Conservation (phyloP, 208 protist species). For the Crithidia acanthocephali region DNA sequence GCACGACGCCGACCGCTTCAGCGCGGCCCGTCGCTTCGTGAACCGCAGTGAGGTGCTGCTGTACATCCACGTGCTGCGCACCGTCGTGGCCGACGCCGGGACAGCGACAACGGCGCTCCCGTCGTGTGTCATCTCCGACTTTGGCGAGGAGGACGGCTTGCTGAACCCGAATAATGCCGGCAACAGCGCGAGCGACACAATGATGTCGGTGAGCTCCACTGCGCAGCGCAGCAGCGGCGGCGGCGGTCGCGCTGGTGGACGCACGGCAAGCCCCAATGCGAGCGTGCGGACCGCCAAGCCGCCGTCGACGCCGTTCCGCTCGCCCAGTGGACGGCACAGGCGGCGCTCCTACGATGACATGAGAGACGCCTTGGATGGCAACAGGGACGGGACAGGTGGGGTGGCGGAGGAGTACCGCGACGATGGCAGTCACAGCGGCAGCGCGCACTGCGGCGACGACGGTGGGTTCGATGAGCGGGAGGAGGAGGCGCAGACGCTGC, state of each 20-base stretch:
- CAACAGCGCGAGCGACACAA: not conserved
- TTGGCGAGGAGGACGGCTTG: constrained; percentile 11
- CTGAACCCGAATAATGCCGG: not conserved
- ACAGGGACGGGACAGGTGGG: not conserved
- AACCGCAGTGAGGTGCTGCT: constrained; percentile 32
- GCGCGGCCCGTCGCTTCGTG: constrained; percentile 19
- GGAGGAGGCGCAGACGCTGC: constrained; percentile 17
- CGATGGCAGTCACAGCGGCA: not conserved
- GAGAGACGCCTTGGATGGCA: too few species aligned
- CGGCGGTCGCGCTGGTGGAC: not conserved
- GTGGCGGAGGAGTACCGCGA: not conserved
- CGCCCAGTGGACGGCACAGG: not conserved
- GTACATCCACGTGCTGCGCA: constrained; percentile 41
- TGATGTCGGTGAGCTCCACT: not conserved
- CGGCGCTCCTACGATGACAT: not conserved
- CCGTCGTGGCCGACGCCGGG: constrained; percentile 16
- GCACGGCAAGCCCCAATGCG: not conserved
- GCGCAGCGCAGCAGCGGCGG: not conserved
- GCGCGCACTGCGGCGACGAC: not conserved
- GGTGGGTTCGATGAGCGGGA: constrained; percentile 1
- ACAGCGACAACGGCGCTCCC: constrained; percentile 14
- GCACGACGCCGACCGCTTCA: constrained; percentile 3
- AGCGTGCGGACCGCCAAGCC: constrained; percentile 9
- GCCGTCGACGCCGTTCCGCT: not conserved
- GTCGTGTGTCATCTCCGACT: constrained; percentile 20